These are phyloP conservation scores for Blastobotrys petasosporus DNA, from an alignment of 1,139 yeast species.

Conservation along the genomic window DNA sequence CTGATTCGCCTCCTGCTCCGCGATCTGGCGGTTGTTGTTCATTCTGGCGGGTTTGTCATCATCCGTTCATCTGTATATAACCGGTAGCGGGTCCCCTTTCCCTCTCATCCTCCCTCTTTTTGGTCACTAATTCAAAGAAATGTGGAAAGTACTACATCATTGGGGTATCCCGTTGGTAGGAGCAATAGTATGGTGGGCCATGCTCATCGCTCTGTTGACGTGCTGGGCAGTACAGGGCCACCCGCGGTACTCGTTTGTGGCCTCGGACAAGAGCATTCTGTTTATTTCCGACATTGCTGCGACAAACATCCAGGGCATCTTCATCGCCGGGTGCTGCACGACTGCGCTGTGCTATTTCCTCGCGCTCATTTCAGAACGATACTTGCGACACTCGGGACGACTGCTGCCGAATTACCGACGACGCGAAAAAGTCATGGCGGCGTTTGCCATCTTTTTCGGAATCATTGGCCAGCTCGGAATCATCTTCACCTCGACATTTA, in stretches of 20 bases:
- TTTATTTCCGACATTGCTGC: slow-evolving; percentile 86
- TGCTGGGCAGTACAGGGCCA: slow-evolving; percentile 78
- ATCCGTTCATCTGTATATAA: too few relatives aligned
- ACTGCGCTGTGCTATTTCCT: slow-evolving; percentile 74
- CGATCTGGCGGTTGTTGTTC: too few relatives aligned
- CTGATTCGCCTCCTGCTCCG: too few relatives aligned
- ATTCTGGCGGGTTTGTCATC: too few relatives aligned
- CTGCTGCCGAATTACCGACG: slow-evolving; percentile 49
- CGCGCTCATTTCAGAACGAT: slow-evolving; percentile 54
- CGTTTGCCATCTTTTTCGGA: slow-evolving; percentile 48
- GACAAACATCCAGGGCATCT: slow-evolving; percentile 72
- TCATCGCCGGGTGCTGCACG: slow-evolving; percentile 71
- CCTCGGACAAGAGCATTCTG: slow-evolving; percentile 47
- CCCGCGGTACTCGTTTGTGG: slow-evolving; percentile 60
- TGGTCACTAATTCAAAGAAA: not conserved
- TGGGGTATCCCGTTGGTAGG: slow-evolving; percentile 53
- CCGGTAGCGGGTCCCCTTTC: too few relatives aligned
- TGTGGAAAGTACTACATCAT: slow-evolving; percentile 21
- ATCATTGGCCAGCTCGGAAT: slow-evolving; percentile 72
- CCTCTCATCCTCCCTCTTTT: too few relatives aligned
- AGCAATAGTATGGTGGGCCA: slow-evolving; percentile 64
- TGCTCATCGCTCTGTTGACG: slow-evolving; percentile 63
- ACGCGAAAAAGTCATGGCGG: slow-evolving; percentile 47
- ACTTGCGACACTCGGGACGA: slow-evolving; percentile 47
- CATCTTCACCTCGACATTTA: slow-evolving; percentile 66